Base-by-base conservation (phyloP, 805 yeast species). In the Alloascoidea hylecoeti region DNA sequence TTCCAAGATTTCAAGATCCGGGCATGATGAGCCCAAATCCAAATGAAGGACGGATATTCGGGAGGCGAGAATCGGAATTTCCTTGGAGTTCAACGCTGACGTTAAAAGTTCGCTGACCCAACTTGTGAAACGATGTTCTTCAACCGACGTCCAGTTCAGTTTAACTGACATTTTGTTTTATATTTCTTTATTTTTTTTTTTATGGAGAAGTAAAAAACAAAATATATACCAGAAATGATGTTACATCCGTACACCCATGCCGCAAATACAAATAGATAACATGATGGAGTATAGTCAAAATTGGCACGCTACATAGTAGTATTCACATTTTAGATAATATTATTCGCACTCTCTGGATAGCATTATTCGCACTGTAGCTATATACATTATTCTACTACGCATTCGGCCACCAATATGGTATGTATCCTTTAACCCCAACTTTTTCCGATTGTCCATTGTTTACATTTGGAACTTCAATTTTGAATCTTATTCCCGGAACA, bases 371-470 rank as follows among this genome's bases (percentile, higher is more conserved):
- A n/a, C n/a, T n/a, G n/a, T n/a, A n/a, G n/a, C n/a, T n/a, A n/a
- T n/a, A n/a, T n/a, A n/a, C n/a, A n/a, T n/a, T n/a, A n/a, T n/a
- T 34, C 17, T 18, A 6, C 16, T 34, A 43, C 13, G 53, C 55
- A 33, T 55, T 60, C 0, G 86, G 86, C 86, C 89, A 81, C 88
- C 89, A 81, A 37, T 68, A 75, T 0, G 94, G 92, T 4, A 60
- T 57, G 41, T 60, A 63, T 0, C 75, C 81, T 46, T 66, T 64
- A 16, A 78, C 56, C 1, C 66, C 66, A 4, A 75, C 48, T 34
- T 49, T 50, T 42, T 37, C 16, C n/a, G 5, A 45, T 27, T 18
- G 19, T 30, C 44, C 39, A 38, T 42, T 13, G 35, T 16, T 16
- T 23, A 44, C 23, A 41, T 45, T 35, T 18, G 56, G 55, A 1